Evolutionary conservation across 371 early-diverging fungal genomes (phyloP).

Genomic region (Rhizomucor miehei): DNA sequence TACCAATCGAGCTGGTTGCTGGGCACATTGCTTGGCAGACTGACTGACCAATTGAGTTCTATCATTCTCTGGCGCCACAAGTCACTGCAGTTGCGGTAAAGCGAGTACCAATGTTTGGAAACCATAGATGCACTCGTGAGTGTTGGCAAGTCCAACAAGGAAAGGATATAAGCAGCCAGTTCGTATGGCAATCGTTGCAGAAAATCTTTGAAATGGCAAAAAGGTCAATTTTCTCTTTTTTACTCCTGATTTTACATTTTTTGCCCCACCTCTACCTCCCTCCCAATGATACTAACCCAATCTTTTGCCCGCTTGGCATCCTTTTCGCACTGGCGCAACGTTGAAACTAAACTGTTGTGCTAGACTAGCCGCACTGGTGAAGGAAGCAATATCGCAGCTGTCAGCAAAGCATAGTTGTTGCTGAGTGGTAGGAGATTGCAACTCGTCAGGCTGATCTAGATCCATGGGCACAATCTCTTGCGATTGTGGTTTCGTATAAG

Average conservation of each 20-base stretch:
- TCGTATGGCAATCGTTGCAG: conserved; percentile 18
- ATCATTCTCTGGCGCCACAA: conserved; percentile 13
- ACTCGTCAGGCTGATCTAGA: not conserved
- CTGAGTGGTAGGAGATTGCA: not conserved
- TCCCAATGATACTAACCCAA: not conserved
- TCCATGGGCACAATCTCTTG: not conserved
- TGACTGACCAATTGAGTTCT: conserved; percentile 12
- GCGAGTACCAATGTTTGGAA: conserved; percentile 4
- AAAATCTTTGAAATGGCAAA: conserved; percentile 8
- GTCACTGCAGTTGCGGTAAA: conserved; percentile 16
- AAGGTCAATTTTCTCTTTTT: not conserved
- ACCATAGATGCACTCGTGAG: conserved; percentile 8
- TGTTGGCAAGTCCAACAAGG: conserved; percentile 10
- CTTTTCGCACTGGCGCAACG: not conserved
- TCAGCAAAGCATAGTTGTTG: not conserved
- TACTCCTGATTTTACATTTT: too few species aligned
- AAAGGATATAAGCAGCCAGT: conserved; percentile 12
- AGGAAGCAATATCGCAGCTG: not conserved
- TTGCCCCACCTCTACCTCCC: too few species aligned
- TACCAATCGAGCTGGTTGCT: conserved; percentile 18
- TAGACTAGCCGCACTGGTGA: not conserved
- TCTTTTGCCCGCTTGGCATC: not conserved
- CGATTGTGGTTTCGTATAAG: too few species aligned
- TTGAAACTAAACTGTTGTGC: not conserved
- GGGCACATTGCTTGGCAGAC: too few species aligned